Evolutionary conservation across 345 rosid genomes (phyloP).

Genomic region (Eucalyptus sp.): DNA sequence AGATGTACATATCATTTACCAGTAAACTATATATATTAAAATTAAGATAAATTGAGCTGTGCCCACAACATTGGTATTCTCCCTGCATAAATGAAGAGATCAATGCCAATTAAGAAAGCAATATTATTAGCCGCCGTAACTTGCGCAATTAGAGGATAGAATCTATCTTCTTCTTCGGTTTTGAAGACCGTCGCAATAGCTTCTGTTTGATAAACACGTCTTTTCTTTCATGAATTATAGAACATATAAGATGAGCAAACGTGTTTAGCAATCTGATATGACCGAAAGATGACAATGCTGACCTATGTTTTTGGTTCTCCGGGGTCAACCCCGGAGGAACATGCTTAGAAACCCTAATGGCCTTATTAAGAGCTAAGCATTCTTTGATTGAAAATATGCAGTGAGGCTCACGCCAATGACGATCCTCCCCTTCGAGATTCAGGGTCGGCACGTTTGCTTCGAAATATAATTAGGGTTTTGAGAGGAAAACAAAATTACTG

Average conservation of each 20-base stretch:
- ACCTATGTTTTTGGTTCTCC: background rate
- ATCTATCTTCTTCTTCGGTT: background rate
- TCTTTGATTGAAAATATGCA: background rate
- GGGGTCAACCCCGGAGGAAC: background rate
- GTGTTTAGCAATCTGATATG: background rate
- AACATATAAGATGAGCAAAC: background rate
- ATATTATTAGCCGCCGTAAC: background rate
- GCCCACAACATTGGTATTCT: background rate
- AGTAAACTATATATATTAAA: fast-evolving
- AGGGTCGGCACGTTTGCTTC: background rate
- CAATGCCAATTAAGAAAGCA: background rate
- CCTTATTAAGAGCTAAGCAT: background rate
- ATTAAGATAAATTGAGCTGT: background rate
- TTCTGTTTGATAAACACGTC: background rate
- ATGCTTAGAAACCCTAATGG: background rate
- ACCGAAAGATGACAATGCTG: background rate
- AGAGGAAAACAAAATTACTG: background rate
- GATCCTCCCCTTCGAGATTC: background rate
- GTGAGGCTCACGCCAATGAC: background rate
- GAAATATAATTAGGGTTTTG: background rate
- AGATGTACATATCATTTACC: background rate
- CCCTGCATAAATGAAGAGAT: background rate
- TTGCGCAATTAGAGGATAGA: background rate
- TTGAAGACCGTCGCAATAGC: background rate
- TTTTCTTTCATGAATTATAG: background rate